A percentile compares a stretch with the other conserved stretches of the same genome.
These are phyloP conservation scores for Globisporangium emineosum DNA, from an alignment of 352 stramenopile genomes.

Conservation along the genomic window DNA sequence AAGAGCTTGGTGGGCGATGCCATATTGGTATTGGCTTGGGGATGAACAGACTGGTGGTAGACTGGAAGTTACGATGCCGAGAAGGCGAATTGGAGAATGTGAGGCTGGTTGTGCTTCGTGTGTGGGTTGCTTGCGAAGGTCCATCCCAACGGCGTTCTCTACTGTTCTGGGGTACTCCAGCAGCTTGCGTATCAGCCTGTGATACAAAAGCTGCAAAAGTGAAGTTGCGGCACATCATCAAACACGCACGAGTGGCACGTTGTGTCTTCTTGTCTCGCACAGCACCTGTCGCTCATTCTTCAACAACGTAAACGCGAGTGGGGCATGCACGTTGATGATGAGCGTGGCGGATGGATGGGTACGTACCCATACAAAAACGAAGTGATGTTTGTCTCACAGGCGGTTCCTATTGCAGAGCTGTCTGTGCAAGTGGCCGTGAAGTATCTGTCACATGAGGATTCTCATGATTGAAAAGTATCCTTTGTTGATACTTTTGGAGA, in stretches of 20 bases:
- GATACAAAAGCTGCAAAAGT: background rate
- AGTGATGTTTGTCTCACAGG: background rate
- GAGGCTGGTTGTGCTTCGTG: background rate
- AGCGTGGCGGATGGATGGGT: background rate
- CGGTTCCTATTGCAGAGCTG: background rate
- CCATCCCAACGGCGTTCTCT: background rate
- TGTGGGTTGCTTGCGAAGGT: background rate
- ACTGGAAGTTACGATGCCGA: background rate
- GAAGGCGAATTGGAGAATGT: background rate
- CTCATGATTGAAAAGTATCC: background rate
- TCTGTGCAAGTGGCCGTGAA: background rate
- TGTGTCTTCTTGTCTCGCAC: background rate
- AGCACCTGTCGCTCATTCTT: background rate
- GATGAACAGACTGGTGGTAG: background rate
- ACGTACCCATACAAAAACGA: background rate
- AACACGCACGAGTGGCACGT: background rate
- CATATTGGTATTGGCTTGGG: background rate
- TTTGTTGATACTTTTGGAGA: background rate
- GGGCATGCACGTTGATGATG: background rate
- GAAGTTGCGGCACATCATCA: background rate
- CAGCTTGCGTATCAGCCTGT: background rate
- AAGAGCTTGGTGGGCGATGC: constrained; percentile 33
- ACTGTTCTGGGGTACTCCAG: background rate
- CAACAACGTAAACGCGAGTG: background rate
- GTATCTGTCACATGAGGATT: background rate